These are phyloP conservation scores for Yamadazyma kanchanaburiensis DNA, from an alignment of 1,139 yeast genomes.

Conservation along the genomic window DNA sequence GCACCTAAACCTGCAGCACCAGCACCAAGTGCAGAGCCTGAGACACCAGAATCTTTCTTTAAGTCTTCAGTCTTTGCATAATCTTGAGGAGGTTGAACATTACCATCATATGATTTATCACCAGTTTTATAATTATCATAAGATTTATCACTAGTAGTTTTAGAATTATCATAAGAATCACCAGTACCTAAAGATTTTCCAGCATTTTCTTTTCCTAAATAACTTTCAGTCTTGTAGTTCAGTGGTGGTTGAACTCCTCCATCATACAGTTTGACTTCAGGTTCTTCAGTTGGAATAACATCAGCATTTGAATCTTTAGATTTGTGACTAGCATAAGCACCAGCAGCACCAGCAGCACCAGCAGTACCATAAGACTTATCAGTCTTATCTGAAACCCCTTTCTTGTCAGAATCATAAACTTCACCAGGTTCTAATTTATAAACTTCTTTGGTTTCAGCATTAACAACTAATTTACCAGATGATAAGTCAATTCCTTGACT, in stretches of 20 bases:
- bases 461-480: constrained; percentile 34
- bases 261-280: constrained; percentile 2
- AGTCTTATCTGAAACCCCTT: constrained; percentile 1
- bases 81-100: constrained; percentile 8
- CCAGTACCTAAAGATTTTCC: neutral
- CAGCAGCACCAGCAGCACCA: constrained; percentile 7
- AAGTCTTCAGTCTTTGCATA: constrained; percentile 1
- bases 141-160: constrained; percentile 3
- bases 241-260: constrained; percentile 8
- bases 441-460: constrained; percentile 32
- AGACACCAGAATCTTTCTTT: neutral
- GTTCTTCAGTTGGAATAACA: neutral
- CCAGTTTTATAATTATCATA: too few relatives aligned
- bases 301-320: neutral
- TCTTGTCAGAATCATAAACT: neutral
- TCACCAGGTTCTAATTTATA: constrained; percentile 19
- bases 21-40: neutral
- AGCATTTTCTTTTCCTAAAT: too few relatives aligned
- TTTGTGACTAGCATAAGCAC: constrained; percentile 9
- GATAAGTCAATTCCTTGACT: constrained; percentile 34
- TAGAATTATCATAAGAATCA: too few relatives aligned
- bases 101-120: constrained; percentile 10
- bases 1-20: constrained; percentile 4
- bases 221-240: too few relatives aligned
- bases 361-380: constrained; percentile 1